Evolutionary conservation across 1,139 yeast species (phyloP), one percentile per base, ranked within the genome.

Genomic region (Candida sanyaensis): DNA sequence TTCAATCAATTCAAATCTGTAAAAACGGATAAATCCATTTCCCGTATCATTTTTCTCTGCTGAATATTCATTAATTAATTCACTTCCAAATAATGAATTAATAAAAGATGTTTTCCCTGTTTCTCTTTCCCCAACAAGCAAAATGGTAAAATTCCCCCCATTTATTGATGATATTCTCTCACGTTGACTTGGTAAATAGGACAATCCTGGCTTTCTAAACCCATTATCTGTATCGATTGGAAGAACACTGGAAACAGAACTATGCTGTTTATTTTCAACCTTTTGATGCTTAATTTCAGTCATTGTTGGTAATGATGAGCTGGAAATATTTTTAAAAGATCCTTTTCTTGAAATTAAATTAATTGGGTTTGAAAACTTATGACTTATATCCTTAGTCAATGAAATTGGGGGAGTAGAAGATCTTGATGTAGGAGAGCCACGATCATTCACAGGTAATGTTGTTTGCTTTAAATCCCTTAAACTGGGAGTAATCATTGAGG

Each of bases 71-170:
- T 41, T 27, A 5, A 55, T 34, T n/a, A 64, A 49, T 11, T 60
- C 54, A 11, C 50, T 17, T 29, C 64, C 69, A 56, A 75, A 73
- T 42, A 75, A 60, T 1, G 80, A 70, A 55, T 90, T 89, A 52
- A 90, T 75, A 59, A 91, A 89, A 0, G 96, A 83, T 2, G 96
- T 80, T 63, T 91, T 89, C 4, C 97, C 97, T 0, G 86, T 75
- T 3, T 96, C 96, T 10, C 84, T 72, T 9, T 78, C 74, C 5
- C 97, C 97, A 30, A 86, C 83, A 10, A 89, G 81, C 85, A 91
- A 79, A 45, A 91, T 63, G 37, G 89, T 84, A 63, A 77, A 74
- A 12, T 54, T 53, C 4, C 66, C 69, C 2, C 80, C 80, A 30
- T 58, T 62, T 43, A 63, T 62, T 21, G 48, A 51, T 23, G 52